A percentile compares a stretch with the other conserved stretches of the same genome.
These are phyloP conservation scores for Capsicum rhomboideum DNA, from an alignment of 257 asterid species.

Conservation along the genomic window DNA sequence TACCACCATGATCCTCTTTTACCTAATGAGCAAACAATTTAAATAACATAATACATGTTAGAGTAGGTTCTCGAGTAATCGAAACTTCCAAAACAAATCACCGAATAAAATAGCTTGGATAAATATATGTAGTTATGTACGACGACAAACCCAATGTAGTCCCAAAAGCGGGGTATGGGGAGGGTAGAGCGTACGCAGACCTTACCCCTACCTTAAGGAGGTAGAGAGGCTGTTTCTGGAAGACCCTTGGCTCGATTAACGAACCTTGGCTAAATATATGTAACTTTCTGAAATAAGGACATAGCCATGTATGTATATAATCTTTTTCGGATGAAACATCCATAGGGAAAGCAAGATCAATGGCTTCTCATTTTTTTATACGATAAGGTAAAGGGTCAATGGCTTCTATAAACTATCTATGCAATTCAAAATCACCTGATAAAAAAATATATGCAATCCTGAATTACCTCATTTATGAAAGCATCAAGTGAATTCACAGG, in stretches of 20 bases:
- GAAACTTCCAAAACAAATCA: neutral
- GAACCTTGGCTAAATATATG: neutral
- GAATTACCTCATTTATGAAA: neutral
- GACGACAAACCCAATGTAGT: too few species aligned
- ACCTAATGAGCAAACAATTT: conserved; percentile 10
- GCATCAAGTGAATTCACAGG: neutral
- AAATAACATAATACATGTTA: neutral
- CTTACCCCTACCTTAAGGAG: too few species aligned
- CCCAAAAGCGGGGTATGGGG: too few species aligned
- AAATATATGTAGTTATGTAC: too few species aligned
- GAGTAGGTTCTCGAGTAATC: neutral
- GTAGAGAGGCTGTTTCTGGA: too few species aligned
- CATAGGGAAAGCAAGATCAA: too few species aligned
- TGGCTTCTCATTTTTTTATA: neutral
- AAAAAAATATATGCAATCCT: neutral
- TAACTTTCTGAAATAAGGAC: neutral
- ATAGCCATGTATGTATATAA: neutral
- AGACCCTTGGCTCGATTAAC: too few species aligned
- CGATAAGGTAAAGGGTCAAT: too few species aligned
- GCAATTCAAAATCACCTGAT: neutral
- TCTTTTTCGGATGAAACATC: neutral
- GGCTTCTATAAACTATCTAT: too few species aligned
- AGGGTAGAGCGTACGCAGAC: too few species aligned
- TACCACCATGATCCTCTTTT: conserved; percentile 57
- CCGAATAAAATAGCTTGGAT: neutral